Evolutionary conservation across 1,139 yeast genomes (phyloP), one percentile per base, ranked within the genome.

Genomic region (Candida neerlandica): DNA sequence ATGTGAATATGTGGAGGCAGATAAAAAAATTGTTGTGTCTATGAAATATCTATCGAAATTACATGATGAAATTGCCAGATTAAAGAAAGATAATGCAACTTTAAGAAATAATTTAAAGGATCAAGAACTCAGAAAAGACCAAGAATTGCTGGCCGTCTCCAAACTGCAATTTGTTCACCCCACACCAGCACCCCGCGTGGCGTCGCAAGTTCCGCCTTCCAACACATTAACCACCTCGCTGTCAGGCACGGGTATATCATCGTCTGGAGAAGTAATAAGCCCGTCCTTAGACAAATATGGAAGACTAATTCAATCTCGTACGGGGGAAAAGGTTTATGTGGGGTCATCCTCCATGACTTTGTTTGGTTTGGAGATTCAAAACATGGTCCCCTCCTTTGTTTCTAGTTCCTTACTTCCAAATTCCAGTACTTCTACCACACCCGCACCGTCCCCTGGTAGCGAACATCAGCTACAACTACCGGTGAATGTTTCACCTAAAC

Each of bases 321-420:
- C 90, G 0, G 92, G 92, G 2, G 90, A 86, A 58, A 78, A 83
- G 53, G 77, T 86, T 37, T 86, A 86, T 60, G 89, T 86, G 34
- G 95, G 94, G 1, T 84, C 91, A 1, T 85, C 92, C 0, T 85
- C 92, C 1, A 86, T 87, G 92, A 86, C 95, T 0, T 66, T 86
- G 26, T 86, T 86, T 62, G 92, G 92, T 2, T 69, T 86, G 51
- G 94, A 86, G 56, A 86, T 87, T 48, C 89, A 86, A 60, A 81
- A 84, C 51, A 72, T 81, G 75, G 80, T 80, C 3, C 80, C 80
- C 0, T 56, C 70, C 2, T 59, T 61, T 46, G 59, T 55, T 2
- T 55, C 70, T 2, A 56, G 60, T 3, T 43, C 62, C 1, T 51
- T 60, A 21, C 52, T 64, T 47, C 51, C 61, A 5, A 54, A 52